phyloP scores from a whole-genome alignment of 192 early-diverging fungal genomes.

The Chytriomyces sp. region DNA sequence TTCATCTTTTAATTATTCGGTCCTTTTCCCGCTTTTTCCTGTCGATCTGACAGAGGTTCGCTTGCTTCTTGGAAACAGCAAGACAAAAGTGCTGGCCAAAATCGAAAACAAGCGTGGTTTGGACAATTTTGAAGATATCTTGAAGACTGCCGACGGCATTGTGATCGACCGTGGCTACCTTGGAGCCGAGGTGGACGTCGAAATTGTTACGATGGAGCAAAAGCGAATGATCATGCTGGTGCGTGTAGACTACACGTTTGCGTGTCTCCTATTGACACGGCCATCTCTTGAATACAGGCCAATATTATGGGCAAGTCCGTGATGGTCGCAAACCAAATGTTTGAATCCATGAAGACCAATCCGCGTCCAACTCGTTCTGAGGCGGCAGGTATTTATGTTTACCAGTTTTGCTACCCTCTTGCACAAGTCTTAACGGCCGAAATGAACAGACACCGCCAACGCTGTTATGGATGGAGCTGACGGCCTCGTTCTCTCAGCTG shows the following conservation, averaged over 20 bases:
- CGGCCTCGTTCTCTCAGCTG: constrained; percentile 62
- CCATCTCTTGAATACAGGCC: constrained; percentile 36
- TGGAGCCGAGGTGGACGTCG: constrained; percentile 62
- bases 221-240: constrained; percentile 65
- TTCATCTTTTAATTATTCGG: constrained; percentile 1
- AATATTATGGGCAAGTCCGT: constrained; percentile 63
- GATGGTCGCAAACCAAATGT: constrained; percentile 66
- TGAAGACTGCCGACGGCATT: constrained; percentile 60
- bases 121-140: constrained; percentile 63
- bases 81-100: constrained; percentile 63
- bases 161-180: constrained; percentile 68
- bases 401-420: constrained; percentile 13
- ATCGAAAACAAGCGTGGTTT: constrained; percentile 65
- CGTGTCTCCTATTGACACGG: neutral
- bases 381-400: constrained; percentile 38
- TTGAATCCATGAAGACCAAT: constrained; percentile 62
- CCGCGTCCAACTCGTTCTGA: constrained; percentile 58
- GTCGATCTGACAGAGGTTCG: constrained; percentile 26
- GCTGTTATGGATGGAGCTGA: constrained; percentile 69
- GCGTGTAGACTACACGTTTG: neutral
- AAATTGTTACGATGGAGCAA: constrained; percentile 60
- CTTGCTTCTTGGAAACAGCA: constrained; percentile 58
- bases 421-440: neutral
- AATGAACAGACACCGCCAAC: constrained; percentile 45
- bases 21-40: neutral